Conservation (phyloP, 306 rosid genomes). For the Fragaria iinumae region DNA sequence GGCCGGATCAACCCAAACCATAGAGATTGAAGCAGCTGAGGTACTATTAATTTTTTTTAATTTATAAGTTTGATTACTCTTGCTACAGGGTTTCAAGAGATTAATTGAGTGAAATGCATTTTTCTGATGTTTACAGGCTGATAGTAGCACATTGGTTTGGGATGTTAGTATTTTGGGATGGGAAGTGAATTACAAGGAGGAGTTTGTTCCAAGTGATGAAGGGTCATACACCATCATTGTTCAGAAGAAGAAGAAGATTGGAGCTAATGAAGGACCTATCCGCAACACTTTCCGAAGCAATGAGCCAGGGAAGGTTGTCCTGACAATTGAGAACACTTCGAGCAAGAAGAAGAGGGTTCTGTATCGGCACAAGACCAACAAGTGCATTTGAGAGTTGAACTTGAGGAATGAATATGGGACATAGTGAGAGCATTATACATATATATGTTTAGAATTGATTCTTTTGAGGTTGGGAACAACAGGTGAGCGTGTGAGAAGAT, state of each 20-base stretch:
- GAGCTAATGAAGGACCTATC: slow-evolving; percentile 32
- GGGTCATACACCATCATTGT: slow-evolving; percentile 48
- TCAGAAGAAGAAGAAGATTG: slow-evolving; percentile 44
- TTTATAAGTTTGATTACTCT: too few relatives aligned
- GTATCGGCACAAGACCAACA: slow-evolving; percentile 44
- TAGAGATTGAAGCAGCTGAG: slow-evolving; percentile 36
- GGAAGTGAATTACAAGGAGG: slow-evolving; percentile 48
- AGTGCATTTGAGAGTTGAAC: slow-evolving; percentile 17
- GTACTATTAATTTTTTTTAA: slow-evolving; percentile 6
- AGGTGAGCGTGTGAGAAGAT: slow-evolving; percentile 9
- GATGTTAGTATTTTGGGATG: slow-evolving; percentile 40
- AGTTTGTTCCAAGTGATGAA: slow-evolving; percentile 38
- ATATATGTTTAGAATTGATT: neutral
- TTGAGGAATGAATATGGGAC: neutral
- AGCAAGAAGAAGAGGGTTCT: slow-evolving; percentile 44
- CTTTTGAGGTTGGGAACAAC: slow-evolving; percentile 20
- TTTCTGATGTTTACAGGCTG: slow-evolving; percentile 14
- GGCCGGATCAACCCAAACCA: slow-evolving; percentile 35
- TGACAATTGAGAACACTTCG: slow-evolving; percentile 33
- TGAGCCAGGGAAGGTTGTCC: slow-evolving; percentile 45
- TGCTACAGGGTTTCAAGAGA: neutral
- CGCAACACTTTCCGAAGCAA: slow-evolving; percentile 38
- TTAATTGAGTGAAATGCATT: neutral
- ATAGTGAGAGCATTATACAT: neutral
- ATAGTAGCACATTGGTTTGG: slow-evolving; percentile 28